These are phyloP conservation scores for Datisca glomerata DNA, from an alignment of 306 rosid genomes.

Conservation along the genomic window DNA sequence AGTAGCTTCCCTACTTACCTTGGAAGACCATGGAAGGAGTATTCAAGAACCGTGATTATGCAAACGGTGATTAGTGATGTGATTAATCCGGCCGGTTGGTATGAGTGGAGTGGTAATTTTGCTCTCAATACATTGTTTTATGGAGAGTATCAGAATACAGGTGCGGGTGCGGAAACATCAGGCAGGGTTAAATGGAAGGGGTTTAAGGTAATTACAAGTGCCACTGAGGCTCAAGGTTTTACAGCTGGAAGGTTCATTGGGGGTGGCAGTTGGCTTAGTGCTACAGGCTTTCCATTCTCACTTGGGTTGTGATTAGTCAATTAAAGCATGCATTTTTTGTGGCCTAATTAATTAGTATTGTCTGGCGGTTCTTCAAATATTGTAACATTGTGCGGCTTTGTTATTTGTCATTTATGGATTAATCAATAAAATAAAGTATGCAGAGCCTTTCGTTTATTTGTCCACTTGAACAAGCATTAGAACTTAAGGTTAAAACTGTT, in stretches of 20 bases:
- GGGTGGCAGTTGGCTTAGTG: constrained; percentile 56
- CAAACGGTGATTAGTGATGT: constrained; percentile 40
- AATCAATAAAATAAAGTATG: too few relatives aligned
- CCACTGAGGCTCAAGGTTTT: constrained; percentile 47
- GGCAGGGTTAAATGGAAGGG: constrained; percentile 69
- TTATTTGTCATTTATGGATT: too few relatives aligned
- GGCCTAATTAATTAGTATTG: background rate
- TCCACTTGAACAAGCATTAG: too few relatives aligned
- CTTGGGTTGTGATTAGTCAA: constrained; percentile 67
- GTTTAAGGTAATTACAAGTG: constrained; percentile 37
- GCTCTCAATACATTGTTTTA: constrained; percentile 60
- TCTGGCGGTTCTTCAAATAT: too few relatives aligned
- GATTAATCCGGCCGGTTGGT: constrained; percentile 71
- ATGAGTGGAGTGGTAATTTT: constrained; percentile 58
- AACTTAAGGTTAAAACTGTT: too few relatives aligned
- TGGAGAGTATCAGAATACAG: constrained; percentile 57
- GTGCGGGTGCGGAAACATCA: constrained; percentile 58
- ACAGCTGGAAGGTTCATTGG: constrained; percentile 48
- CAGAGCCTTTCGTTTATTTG: too few relatives aligned
- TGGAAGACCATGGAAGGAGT: constrained; percentile 88
- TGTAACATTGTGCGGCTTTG: too few relatives aligned
- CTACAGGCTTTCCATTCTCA: constrained; percentile 60
- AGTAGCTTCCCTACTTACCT: constrained; percentile 43
- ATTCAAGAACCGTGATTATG: constrained; percentile 75
- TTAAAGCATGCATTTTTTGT: too few relatives aligned